A percentile compares a stretch with the other conserved stretches of the same genome.
phyloP scores from a whole-genome alignment of 306 rosid genomes.

The Albizia julibrissin region DNA sequence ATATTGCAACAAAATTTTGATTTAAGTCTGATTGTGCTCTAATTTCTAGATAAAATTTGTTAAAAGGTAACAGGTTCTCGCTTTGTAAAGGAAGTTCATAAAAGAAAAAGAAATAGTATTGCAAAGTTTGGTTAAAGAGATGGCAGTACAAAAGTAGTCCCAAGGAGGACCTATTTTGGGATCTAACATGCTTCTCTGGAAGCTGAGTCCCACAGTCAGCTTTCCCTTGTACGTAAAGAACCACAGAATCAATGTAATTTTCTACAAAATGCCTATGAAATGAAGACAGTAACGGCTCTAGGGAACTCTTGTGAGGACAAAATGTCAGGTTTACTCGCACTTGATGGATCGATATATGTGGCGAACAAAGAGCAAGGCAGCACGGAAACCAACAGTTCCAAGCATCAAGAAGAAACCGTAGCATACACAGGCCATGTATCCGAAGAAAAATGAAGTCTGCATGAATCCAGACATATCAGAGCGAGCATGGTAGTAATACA shows the following conservation, averaged over 20 bases:
- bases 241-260: conserved; percentile 46
- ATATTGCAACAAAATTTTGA: background rate
- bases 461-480: conserved; percentile 71
- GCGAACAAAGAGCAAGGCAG: conserved; percentile 63
- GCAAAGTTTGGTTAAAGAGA: conserved; percentile 1
- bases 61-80: background rate
- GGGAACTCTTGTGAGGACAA: conserved; percentile 7
- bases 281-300: background rate
- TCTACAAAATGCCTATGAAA: conserved; percentile 42
- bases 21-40: background rate
- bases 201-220: conserved; percentile 35
- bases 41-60: background rate
- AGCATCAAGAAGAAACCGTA: conserved; percentile 79
- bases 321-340: conserved; percentile 50
- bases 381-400: conserved; percentile 72
- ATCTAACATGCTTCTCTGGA: conserved; percentile 36
- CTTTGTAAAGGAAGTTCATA: background rate
- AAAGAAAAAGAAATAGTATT: background rate
- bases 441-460: conserved; percentile 75
- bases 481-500: conserved; percentile 68
- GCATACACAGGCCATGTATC: conserved; percentile 77
- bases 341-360: conserved; percentile 69
- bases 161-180: conserved; percentile 32
- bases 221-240: conserved; percentile 34
- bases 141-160: conserved; percentile 3